Evolutionary conservation across 1,284 basidiomycete species (phyloP).

Genomic region (Meripilus lineatus): DNA sequence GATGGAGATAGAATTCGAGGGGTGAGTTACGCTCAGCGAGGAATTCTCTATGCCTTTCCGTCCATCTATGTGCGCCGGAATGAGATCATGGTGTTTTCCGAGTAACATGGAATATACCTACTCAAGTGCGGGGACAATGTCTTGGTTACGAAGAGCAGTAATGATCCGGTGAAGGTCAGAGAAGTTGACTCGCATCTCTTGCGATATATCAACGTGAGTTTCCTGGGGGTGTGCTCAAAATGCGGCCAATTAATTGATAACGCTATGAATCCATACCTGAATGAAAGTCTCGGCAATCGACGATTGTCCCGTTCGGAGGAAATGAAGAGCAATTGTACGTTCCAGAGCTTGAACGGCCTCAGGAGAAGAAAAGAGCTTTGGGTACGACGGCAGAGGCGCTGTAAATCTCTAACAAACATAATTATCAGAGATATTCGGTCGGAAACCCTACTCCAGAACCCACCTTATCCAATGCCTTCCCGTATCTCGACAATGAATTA

Average conservation of each 20-base stretch:
- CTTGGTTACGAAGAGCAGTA: constrained; percentile 57
- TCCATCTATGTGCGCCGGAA: constrained; percentile 55
- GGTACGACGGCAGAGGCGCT: constrained; percentile 58
- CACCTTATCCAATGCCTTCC: constrained; percentile 89
- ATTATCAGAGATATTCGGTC: constrained; percentile 8
- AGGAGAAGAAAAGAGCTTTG: constrained; percentile 63
- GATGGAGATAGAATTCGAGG: constrained; percentile 83
- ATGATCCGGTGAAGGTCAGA: constrained; percentile 73
- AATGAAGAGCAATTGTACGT: constrained; percentile 68
- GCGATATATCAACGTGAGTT: constrained; percentile 56
- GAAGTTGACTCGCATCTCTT: constrained; percentile 56
- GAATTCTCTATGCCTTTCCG: constrained; percentile 59
- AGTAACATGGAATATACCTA: constrained; percentile 32
- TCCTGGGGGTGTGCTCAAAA: constrained; percentile 53
- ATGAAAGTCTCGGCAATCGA: constrained; percentile 70
- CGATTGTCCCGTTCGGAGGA: constrained; percentile 78
- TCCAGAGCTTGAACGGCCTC: constrained; percentile 64
- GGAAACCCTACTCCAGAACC: neutral
- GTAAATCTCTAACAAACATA: constrained; percentile 59
- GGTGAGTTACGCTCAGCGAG: constrained; percentile 67
- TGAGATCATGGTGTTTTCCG: constrained; percentile 7
- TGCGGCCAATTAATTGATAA: constrained; percentile 1
- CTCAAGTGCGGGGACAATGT: constrained; percentile 72
- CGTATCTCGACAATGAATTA: constrained; percentile 66
- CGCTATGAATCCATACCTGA: constrained; percentile 38